phyloP scores from a whole-genome alignment of 2,329 filamentous ascomycete species.

The Aspergillus thermomutatus region DNA sequence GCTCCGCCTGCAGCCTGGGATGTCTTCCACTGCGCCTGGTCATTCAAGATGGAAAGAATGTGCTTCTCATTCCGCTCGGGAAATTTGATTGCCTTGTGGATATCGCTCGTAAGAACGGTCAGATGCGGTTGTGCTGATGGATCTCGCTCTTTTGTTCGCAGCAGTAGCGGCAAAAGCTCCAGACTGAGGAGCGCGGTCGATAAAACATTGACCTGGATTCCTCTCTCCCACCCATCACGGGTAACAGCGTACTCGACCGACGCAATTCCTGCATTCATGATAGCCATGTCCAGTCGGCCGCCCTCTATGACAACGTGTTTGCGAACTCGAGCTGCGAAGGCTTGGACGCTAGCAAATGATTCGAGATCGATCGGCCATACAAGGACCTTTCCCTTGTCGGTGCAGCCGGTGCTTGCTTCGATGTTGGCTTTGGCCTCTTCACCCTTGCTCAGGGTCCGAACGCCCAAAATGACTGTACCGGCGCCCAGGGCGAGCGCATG shows the following conservation, averaged over 20 bases:
- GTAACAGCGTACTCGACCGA: constrained; percentile 7
- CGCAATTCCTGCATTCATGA: constrained; percentile 40
- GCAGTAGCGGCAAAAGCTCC: constrained; percentile 16
- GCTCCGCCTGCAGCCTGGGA: background rate
- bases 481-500: constrained; percentile 42
- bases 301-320: constrained; percentile 25
- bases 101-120: constrained; percentile 20
- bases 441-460: constrained; percentile 42
- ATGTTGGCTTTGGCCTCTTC: constrained; percentile 44
- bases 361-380: constrained; percentile 48
- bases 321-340: constrained; percentile 33
- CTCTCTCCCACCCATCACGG: constrained; percentile 20
- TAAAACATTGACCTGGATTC: constrained; percentile 25
- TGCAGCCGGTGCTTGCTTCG: constrained; percentile 23
- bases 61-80: constrained; percentile 9
- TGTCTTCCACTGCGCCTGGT: background rate
- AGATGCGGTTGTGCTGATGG: constrained; percentile 13
- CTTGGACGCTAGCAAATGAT: constrained; percentile 38
- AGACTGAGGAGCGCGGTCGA: constrained; percentile 21
- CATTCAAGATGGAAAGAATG: constrained; percentile 4
- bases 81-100: constrained; percentile 18
- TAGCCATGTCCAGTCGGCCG: constrained; percentile 31
- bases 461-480: constrained; percentile 43
- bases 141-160: constrained; percentile 4
- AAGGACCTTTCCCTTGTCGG: constrained; percentile 29